Base-by-base conservation (phyloP, 257 asterid species). In the Salvia splendens region DNA sequence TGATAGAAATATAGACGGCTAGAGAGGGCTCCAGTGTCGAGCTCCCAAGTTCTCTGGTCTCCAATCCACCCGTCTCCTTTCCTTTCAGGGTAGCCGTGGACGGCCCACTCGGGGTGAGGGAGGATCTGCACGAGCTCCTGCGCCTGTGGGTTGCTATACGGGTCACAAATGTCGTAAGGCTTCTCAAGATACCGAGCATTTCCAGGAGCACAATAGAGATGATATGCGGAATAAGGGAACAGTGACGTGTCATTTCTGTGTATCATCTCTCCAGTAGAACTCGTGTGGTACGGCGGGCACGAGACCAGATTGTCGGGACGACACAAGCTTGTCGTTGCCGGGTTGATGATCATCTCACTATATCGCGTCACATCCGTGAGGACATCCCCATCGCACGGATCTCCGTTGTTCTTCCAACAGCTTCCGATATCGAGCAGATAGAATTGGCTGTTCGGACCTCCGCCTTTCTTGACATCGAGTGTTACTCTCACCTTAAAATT, bases 111-210 rank as follows among this genome's bases (percentile, higher is more conserved):
- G 1, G 83, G 87, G 73, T 90, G 96, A n/a, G 96, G 97, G 42
- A 90, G 86, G 63, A 90, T 87, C 69, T 90, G 97, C 62, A 90
- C 81, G 64, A 90, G 69, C 58, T 90, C 96, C 78, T 90, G 97
- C 6, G 95, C 96, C 80, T 90, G 97, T 11, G 97, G 97, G 65
- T 89, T 89, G 84, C 94, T 89, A 43, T 89, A 89, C 20, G 95
- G 97, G 65, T 87, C 97, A 69, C 96, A 90, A 45, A 90, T 86
- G 64, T 90, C 97, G 43, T 72, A 81, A 6, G 97, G 97, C 41
- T 80, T 75, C 63, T 87, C 92, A 46, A 87, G 67, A 72, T 73
- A 70, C 42, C 81, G 60, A 2, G 83, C 96, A 67, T 90, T 90
- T 38, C 97, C 97, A 0, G 97, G 97, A n/a, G 95, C 83, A 68